A percentile compares a stretch with the other conserved stretches of the same genome.
phyloP scores from a whole-genome alignment of 139 green algal genomes.

The Limnomonas spitsbergensis region DNA sequence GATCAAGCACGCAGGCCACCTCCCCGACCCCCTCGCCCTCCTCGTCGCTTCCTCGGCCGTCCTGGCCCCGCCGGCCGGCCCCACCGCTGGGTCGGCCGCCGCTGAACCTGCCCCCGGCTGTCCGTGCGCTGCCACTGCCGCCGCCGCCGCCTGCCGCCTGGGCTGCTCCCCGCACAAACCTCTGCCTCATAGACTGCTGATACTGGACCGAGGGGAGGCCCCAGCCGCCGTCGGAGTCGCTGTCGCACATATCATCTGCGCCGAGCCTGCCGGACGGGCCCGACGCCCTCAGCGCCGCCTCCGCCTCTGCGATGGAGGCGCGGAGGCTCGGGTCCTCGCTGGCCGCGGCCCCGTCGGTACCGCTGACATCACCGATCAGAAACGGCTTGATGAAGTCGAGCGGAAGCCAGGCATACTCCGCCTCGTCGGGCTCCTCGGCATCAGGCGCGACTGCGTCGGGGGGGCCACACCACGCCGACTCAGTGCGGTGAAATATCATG shows the following conservation, averaged over 20 bases:
- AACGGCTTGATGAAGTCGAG: conserved; percentile 76
- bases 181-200: conserved; percentile 4
- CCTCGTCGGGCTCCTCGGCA: conserved; percentile 68
- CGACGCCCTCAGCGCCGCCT: conserved; percentile 23
- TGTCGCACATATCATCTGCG: not conserved
- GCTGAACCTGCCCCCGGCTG: not conserved
- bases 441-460: too few relatives aligned
- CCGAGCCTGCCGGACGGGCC: too few relatives aligned
- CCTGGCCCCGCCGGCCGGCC: not conserved
- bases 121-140: not conserved
- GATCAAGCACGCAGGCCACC: not conserved
- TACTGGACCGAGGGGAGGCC: conserved; percentile 18
- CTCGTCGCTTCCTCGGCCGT: conserved; percentile 17
- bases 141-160: not conserved
- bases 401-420: conserved; percentile 88
- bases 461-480: too few relatives aligned
- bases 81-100: not conserved
- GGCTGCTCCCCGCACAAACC: not conserved
- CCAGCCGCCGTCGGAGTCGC: conserved; percentile 74
- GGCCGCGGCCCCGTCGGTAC: conserved; percentile 15
- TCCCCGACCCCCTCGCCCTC: not conserved
- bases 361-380: conserved; percentile 38
- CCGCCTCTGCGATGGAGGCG: conserved; percentile 54
- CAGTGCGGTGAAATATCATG: too few relatives aligned
- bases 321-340: conserved; percentile 32